phyloP scores from a whole-genome alignment of 75 land plant species.

The Sequoia sempervirens region DNA sequence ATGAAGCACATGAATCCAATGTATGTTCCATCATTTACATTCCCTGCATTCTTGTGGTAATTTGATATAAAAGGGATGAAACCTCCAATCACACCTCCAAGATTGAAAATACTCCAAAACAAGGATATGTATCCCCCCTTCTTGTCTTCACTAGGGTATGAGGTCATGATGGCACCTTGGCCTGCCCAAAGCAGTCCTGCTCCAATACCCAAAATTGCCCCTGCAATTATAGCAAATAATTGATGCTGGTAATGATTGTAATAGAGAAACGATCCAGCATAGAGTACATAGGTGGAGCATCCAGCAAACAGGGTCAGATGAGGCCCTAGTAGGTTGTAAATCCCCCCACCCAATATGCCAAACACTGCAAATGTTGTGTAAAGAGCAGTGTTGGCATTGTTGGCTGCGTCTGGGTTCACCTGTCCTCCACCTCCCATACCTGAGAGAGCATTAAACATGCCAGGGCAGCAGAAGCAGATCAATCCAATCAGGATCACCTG shows the following conservation, averaged over 20 bases:
- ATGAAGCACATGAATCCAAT: constrained; percentile 87
- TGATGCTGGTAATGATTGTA: constrained; percentile 75
- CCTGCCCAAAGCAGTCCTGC: constrained; percentile 52
- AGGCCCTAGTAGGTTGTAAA: constrained; percentile 83
- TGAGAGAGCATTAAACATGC: constrained; percentile 93
- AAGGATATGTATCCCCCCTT: constrained; percentile 79
- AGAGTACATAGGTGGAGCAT: constrained; percentile 32
- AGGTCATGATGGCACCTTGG: constrained; percentile 78
- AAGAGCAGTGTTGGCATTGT: constrained; percentile 25
- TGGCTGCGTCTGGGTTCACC: constrained; percentile 61
- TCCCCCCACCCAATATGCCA: constrained; percentile 81
- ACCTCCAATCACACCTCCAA: constrained; percentile 87
- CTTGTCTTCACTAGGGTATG: constrained; percentile 64
- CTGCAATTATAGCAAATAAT: constrained; percentile 62
- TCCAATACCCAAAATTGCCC: constrained; percentile 74
- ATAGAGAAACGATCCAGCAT: constrained; percentile 79
- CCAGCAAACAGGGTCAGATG: constrained; percentile 4
- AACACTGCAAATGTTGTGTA: constrained; percentile 88
- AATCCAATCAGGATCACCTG: constrained; percentile 74
- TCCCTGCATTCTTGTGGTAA: constrained; percentile 44
- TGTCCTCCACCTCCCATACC: constrained; percentile 96
- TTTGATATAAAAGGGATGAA: constrained; percentile 77
- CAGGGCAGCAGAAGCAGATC: constrained; percentile 97
- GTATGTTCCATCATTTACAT: constrained; percentile 72
- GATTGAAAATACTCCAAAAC: constrained; percentile 93